Conservation (phyloP, 371 early-diverging fungal species). For the Antonospora locustae region DNA sequence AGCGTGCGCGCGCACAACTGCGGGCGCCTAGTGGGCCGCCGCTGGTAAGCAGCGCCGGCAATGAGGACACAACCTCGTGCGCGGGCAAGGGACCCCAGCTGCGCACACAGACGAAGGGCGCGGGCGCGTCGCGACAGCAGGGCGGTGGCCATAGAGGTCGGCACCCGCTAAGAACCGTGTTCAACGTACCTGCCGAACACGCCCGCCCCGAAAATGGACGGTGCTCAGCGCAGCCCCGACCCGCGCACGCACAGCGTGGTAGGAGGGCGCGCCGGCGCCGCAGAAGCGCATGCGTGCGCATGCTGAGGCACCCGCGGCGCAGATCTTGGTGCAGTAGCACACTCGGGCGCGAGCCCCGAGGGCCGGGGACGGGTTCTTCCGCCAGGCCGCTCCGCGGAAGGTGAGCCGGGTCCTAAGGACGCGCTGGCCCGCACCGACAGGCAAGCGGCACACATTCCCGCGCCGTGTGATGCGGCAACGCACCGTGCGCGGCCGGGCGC, state of each 20-base stretch:
- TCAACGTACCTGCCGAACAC: slow-evolving; percentile 39
- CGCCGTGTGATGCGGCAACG: too few species aligned
- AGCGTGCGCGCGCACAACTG: background rate
- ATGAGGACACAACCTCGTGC: slow-evolving; percentile 18
- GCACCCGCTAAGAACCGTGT: slow-evolving; percentile 43
- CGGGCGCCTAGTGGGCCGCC: slow-evolving; percentile 14
- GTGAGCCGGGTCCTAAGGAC: slow-evolving; percentile 13
- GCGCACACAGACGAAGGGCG: slow-evolving; percentile 4
- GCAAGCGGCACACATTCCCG: too few species aligned
- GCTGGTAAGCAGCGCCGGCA: slow-evolving; percentile 28
- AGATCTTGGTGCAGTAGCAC: slow-evolving; percentile 34
- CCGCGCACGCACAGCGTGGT: slow-evolving; percentile 1
- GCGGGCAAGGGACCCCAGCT: slow-evolving; percentile 9
- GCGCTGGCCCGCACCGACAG: too few species aligned
- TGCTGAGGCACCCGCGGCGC: slow-evolving; percentile 8
- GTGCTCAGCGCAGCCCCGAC: slow-evolving; percentile 13
- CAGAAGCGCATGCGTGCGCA: slow-evolving; percentile 16
- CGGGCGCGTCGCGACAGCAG: slow-evolving; percentile 23
- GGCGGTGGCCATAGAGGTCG: slow-evolving; percentile 42
- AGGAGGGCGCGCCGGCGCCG: slow-evolving; percentile 9
- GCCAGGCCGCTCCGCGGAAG: slow-evolving; percentile 12
- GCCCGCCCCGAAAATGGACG: slow-evolving; percentile 25
- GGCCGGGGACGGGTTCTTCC: slow-evolving; percentile 13
- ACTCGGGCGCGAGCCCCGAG: background rate
- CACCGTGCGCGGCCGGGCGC: background rate